Evolutionary conservation across 148 eudicot genomes (phyloP), one percentile per base, ranked within the genome.

Genomic region (Bassia scoparia): DNA sequence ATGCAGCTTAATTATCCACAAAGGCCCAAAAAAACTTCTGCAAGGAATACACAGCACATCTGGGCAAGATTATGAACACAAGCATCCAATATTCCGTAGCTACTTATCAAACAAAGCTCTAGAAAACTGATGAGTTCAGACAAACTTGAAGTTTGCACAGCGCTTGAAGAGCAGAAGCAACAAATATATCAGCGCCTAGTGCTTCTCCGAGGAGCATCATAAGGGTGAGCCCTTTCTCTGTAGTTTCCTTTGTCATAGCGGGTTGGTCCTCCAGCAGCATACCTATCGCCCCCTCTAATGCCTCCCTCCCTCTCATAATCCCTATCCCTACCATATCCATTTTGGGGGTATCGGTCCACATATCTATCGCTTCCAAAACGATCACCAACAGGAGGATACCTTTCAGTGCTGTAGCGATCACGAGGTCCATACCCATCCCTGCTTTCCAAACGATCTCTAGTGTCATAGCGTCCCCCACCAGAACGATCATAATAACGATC

Each of bases 241-340:
- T 72, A 81, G 72, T 70, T 74, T 78, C 84, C 80, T 61, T 73
- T 73, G 26, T 77, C 86, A 72, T 68, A 74, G 23, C 86, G 80
- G 44, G 52, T 35, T 27, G 83, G 86, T 55, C 86, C 86, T 46
- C 86, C 84, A 72, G 50, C 67, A 38, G 69, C 74, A 62, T 83
- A 83, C 77, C 83, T 83, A 38, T 80, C 83, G 63, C 61, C 75
- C 15, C 74, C 77, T 78, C 86, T 71, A 37, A 61, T 49, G 18
- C 81, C 80, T 56, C 53, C 79, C 66, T 81, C 81, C 69, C 84
- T 70, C 41, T 80, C 83, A 78, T 74, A 78, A 61, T 74, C 78
- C 77, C 86, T 80, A 48, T 81, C 86, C 46, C 78, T 76, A 5
- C 38, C 77, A 34, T 81, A 80, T 44, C 83, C 86, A 80, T 74